Base-by-base conservation (phyloP, 441 rosid species). In the Populus hybrid region DNA sequence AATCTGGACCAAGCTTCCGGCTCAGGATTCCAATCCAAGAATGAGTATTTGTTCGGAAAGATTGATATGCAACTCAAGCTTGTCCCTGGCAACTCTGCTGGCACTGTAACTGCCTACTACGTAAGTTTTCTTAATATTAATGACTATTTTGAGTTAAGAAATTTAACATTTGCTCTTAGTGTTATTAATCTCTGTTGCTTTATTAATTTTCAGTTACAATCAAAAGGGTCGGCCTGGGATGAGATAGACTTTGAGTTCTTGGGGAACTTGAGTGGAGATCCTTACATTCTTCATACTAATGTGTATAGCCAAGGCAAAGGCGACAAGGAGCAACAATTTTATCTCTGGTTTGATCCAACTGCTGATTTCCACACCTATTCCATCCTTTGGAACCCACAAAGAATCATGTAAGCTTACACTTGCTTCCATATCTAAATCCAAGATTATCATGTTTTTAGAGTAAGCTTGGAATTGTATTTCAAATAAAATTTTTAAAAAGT, bases 21-120 rank as follows among this genome's bases (percentile, higher is more conserved):
- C 67, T 86, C 89, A 1, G 87, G 89, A 14, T 86, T 86, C 76
- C 85, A 84, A 66, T 86, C 89, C 78, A 86, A 80, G 74, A 83
- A 82, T 24, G 32, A 30, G 32, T 30, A 30, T 30, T 30, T 30
- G 32, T 30, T 30, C 32, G 32, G 32, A 30, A 30, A 83, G 74
- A 81, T 87, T 36, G 88, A 87, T 77, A 82, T 87, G 86, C 88
- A 85, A 70, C 81, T 87, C 68, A 87, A 87, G 26, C 88, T 87
- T 16, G 61, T 53, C 61, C 59, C 61, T 18, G 61, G 61, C 21
- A 53, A 53, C n/a, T 53, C 61, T 53, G 61, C 61, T 16, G 61
- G 61, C 61, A 53, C 61, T 53, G 61, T 53, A 53, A 53, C 61
- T 16, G 61, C 16, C 86, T 87, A 23, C 80, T 78, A 0, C 79